Base-by-base conservation (phyloP, 495 filamentous ascomycete genomes). In the Aspergillus carlsbadensis region DNA sequence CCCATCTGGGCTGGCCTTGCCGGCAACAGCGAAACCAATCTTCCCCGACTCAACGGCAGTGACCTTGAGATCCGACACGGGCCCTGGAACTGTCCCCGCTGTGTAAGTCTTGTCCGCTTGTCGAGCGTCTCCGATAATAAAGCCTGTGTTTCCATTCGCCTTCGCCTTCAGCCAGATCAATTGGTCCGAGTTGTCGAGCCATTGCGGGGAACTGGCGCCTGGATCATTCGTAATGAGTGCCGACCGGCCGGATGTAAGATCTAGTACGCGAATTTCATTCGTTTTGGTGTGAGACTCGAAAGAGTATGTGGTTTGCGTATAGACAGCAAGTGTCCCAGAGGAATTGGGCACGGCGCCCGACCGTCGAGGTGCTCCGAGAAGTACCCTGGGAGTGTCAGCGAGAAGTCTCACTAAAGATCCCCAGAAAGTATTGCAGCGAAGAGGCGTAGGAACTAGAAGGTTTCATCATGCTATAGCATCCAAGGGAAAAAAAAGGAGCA, bases 331-430 rank as follows among this genome's bases (percentile, higher is more conserved):
- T 13, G 79, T 88, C 6, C 88, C 91, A 33, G 81, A 75, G 6
- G 81, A 63, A 67, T 94, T 96, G 26, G 93, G 91, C 13, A 86
- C 70, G 21, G 87, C 92, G 18, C 84, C 65, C 39, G 88, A 89
- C 37, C 93, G 84, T 33, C 93, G 84, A 26, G 93, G 91, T 13
- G 91, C 91, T 63, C 86, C 85, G 63, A 98, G 84, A 51, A 98
- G 82, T 35, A 92, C 87, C 67, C 78, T 80, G 34, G 2, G 53
- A 36, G 34, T 21, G 47, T 65, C 46, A 70, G 47, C 47, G 17
- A 37, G 26, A n/a, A n/a, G 26, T 29, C 26, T 29, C 26, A 29
- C 3, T 8, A 8, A 29, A 29, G 26, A 4, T 29, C 26, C 26
- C 26, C 26, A 29, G n/a, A 29, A 29, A 8, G 26, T 8, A 29